phyloP scores from a whole-genome alignment of 2,329 filamentous ascomycete genomes.

The Aspergillus versicolor region DNA sequence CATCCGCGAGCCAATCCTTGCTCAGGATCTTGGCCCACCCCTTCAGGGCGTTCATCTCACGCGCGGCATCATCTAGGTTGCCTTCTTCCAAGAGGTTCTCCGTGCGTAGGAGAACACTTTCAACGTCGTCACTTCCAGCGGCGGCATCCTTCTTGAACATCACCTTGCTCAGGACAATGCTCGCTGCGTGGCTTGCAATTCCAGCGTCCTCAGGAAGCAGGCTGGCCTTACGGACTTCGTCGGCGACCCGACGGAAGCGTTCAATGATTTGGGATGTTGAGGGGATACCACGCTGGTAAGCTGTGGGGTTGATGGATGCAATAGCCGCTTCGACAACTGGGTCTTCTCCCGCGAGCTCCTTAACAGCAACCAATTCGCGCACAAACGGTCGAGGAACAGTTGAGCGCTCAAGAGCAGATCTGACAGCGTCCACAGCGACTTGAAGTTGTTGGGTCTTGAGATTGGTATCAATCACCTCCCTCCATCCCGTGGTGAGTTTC shows the following conservation, averaged over 20 bases:
- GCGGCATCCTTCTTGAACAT: constrained; percentile 93
- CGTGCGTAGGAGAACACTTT: constrained; percentile 86
- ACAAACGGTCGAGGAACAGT: constrained; percentile 80
- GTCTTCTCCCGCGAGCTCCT: constrained; percentile 83
- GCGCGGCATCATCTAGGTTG: constrained; percentile 82
- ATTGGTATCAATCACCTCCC: constrained; percentile 83
- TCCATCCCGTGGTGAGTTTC: constrained; percentile 84
- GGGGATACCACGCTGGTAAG: constrained; percentile 89
- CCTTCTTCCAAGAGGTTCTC: constrained; percentile 92
- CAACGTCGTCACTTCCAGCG: constrained; percentile 82
- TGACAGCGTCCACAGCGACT: constrained; percentile 90
- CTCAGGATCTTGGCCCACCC: constrained; percentile 96
- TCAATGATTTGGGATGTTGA: constrained; percentile 85
- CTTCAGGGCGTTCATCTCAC: constrained; percentile 89
- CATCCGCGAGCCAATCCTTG: constrained; percentile 89
- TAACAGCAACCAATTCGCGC: constrained; percentile 87
- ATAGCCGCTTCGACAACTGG: constrained; percentile 89
- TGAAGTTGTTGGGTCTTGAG: constrained; percentile 94
- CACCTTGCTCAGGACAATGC: constrained; percentile 84
- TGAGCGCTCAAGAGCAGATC: constrained; percentile 74
- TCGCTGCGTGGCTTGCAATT: constrained; percentile 89
- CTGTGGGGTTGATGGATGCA: constrained; percentile 88
- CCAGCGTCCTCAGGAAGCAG: constrained; percentile 91
- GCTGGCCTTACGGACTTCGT: constrained; percentile 90
- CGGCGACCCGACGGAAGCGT: constrained; percentile 88